phyloP scores from a whole-genome alignment of 306 rosid species.

The Quercus suber region DNA sequence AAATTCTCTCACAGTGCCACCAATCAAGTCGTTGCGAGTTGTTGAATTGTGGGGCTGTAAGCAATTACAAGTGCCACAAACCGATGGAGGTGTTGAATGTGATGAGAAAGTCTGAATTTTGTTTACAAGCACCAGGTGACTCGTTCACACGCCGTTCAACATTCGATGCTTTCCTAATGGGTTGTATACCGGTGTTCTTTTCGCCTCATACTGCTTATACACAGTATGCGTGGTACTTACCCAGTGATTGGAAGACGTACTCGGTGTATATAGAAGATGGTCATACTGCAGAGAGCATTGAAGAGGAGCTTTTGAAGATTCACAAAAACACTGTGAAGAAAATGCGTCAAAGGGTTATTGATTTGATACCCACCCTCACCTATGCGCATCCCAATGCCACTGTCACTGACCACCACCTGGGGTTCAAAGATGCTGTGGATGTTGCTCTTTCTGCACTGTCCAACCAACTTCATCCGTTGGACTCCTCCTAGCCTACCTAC shows the following conservation, averaged over 20 bases:
- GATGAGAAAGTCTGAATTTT: slow-evolving; percentile 49
- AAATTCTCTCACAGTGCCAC: slow-evolving; percentile 47
- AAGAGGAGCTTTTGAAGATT: slow-evolving; percentile 41
- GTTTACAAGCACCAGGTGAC: slow-evolving; percentile 77
- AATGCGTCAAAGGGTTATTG: slow-evolving; percentile 46
- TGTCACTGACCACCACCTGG: background rate
- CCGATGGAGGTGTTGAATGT: slow-evolving; percentile 43
- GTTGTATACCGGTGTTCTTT: slow-evolving; percentile 74
- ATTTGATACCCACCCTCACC: slow-evolving; percentile 45
- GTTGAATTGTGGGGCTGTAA: slow-evolving; percentile 26
- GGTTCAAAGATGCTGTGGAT: slow-evolving; percentile 57
- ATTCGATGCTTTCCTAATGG: slow-evolving; percentile 61
- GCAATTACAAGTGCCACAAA: slow-evolving; percentile 28
- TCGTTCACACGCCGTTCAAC: slow-evolving; percentile 75
- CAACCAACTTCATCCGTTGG: background rate
- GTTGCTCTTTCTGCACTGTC: slow-evolving; percentile 34
- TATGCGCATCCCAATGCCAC: slow-evolving; percentile 56
- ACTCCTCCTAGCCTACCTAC: too few species aligned
- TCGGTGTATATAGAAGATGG: slow-evolving; percentile 52
- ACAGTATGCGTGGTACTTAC: slow-evolving; percentile 64
- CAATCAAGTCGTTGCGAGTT: slow-evolving; percentile 41
- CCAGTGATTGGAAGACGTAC: slow-evolving; percentile 21
- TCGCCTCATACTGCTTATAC: slow-evolving; percentile 73
- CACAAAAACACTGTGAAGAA: slow-evolving; percentile 25
- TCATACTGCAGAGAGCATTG: slow-evolving; percentile 33